A percentile compares a stretch with the other conserved stretches of the same genome.
Evolutionary conservation across 768 basidiomycete genomes (phyloP).

Genomic region (Leccinum longicurvipes): DNA sequence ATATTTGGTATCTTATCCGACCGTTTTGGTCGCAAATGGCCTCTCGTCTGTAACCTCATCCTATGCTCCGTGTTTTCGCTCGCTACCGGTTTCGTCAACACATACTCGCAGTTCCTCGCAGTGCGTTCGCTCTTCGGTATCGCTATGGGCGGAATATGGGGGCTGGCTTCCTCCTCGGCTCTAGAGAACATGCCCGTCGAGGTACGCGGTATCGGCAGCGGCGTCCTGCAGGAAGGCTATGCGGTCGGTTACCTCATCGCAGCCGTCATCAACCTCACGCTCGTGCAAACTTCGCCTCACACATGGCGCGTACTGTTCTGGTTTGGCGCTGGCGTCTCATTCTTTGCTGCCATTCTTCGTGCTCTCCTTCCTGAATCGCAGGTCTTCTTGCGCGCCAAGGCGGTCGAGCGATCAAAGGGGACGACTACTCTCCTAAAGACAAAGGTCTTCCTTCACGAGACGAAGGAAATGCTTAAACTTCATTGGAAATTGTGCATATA

Average conservation of each 20-base stretch:
- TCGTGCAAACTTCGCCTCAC: conserved; percentile 37
- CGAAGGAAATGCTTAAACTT: conserved; percentile 67
- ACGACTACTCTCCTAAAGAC: conserved; percentile 49
- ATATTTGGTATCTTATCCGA: conserved; percentile 86
- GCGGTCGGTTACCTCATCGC: conserved; percentile 84
- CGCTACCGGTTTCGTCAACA: conserved; percentile 76
- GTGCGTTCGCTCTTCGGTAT: conserved; percentile 82
- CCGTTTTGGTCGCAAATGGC: conserved; percentile 93
- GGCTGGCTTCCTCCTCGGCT: conserved; percentile 73
- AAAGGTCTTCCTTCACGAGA: conserved; percentile 68
- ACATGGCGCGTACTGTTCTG: conserved; percentile 84
- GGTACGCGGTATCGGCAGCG: conserved; percentile 79
- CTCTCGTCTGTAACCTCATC: conserved; percentile 72
- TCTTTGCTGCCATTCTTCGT: conserved; percentile 67
- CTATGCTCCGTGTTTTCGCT: conserved; percentile 72
- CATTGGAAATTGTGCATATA: conserved; percentile 87
- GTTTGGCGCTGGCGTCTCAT: conserved; percentile 65
- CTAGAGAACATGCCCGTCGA: conserved; percentile 89
- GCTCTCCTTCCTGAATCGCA: conserved; percentile 73
- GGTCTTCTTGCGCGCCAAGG: conserved; percentile 66
- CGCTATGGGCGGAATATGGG: conserved; percentile 91
- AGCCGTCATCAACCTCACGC: conserved; percentile 72
- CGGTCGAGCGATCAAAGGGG: conserved; percentile 43
- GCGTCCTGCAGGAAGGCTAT: conserved; percentile 87
- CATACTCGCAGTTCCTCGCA: conserved; percentile 75